phyloP scores from a whole-genome alignment of 768 basidiomycete species.

The Kwoniella mangroviensis region DNA sequence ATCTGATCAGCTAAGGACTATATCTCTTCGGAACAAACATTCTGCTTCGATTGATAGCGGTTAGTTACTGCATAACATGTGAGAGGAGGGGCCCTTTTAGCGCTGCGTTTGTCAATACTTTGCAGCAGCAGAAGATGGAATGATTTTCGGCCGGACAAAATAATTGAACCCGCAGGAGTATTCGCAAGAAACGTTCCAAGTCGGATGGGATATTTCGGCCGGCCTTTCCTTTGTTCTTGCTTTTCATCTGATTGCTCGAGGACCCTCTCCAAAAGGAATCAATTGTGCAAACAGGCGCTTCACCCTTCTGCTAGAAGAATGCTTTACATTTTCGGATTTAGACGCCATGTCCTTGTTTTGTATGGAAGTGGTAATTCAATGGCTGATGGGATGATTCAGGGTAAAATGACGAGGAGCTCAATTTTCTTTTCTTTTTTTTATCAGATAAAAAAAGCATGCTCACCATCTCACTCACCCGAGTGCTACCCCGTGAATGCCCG shows the following conservation, averaged over 20 bases:
- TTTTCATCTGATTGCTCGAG: not conserved
- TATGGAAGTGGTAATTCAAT: not conserved
- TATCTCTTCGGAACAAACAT: not conserved
- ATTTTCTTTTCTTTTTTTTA: not conserved
- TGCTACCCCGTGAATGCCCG: not conserved
- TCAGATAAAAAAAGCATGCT: conserved; percentile 4
- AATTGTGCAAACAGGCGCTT: not conserved
- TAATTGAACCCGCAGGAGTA: not conserved
- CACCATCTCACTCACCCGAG: not conserved
- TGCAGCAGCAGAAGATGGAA: not conserved
- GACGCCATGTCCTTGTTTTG: not conserved
- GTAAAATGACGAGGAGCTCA: not conserved
- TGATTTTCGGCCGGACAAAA: not conserved
- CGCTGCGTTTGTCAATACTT: not conserved
- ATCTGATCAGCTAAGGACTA: not conserved
- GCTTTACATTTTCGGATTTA: not conserved
- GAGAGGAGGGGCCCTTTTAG: not conserved
- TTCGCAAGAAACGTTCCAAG: not conserved
- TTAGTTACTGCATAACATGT: no score
- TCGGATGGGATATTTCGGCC: not conserved
- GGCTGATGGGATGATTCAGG: not conserved
- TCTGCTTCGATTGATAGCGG: not conserved
- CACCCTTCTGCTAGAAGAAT: not conserved
- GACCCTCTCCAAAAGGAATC: not conserved
- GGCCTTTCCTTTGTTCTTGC: not conserved